Conservation (phyloP, 2,329 filamentous ascomycete genomes). For the Sphaerulina populicola region DNA sequence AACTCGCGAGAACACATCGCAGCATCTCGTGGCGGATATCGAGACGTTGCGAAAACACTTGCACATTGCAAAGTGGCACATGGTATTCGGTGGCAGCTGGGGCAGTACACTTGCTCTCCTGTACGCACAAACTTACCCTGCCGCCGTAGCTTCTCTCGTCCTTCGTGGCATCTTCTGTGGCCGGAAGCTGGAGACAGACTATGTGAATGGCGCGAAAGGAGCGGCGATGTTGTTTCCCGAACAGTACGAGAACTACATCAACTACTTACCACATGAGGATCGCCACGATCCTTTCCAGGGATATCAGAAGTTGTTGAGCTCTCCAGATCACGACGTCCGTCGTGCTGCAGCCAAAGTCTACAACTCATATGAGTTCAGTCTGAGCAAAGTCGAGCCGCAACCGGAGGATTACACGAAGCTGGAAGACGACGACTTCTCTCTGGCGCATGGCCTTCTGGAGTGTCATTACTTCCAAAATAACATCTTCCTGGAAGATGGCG, state of each 20-base stretch:
- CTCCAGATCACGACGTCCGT: background rate
- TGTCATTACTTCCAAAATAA: background rate
- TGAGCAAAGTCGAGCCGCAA: conserved; percentile 6
- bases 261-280: conserved; percentile 7
- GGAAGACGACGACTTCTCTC: conserved; percentile 11
- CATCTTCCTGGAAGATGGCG: background rate
- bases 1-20: conserved; percentile 14
- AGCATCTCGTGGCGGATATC: conserved; percentile 15
- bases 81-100: conserved; percentile 18
- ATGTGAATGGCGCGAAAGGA: conserved; percentile 1
- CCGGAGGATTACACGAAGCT: conserved; percentile 3
- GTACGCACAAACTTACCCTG: conserved; percentile 14
- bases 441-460: conserved; percentile 12
- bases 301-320: conserved; percentile 9
- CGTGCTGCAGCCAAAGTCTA: conserved; percentile 8
- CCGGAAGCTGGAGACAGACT: conserved; percentile 10
- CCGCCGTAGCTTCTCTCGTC: conserved; percentile 9
- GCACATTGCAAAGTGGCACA: conserved; percentile 12
- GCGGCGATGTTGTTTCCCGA: conserved; percentile 15
- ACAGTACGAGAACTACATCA: conserved; percentile 1
- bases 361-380: conserved; percentile 9
- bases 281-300: conserved; percentile 1
- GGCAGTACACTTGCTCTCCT: conserved; percentile 15
- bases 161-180: conserved; percentile 15
- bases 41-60: conserved; percentile 15